phyloP scores from a whole-genome alignment of 306 rosid genomes.

The Quercus variabilis region DNA sequence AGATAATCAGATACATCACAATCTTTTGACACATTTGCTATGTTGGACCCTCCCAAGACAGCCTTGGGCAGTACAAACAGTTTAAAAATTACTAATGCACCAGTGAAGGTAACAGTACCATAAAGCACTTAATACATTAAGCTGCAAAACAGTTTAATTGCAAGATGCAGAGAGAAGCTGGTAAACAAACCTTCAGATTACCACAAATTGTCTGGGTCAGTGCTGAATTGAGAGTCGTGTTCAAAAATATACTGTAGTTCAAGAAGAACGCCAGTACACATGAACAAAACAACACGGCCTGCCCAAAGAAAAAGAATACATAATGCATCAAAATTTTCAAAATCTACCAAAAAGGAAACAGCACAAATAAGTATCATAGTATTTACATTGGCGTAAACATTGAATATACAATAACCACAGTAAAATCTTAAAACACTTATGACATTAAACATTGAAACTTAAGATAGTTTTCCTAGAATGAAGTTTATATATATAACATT shows the following conservation, averaged over 20 bases:
- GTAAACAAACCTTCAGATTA: constrained; percentile 74
- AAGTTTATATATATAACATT: background rate
- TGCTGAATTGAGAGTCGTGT: constrained; percentile 94
- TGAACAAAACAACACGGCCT: constrained; percentile 79
- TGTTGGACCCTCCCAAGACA: background rate
- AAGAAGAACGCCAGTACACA: constrained; percentile 89
- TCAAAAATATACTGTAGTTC: constrained; percentile 85
- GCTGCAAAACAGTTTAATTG: background rate
- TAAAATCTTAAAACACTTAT: background rate
- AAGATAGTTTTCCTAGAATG: background rate
- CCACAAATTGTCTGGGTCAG: constrained; percentile 92
- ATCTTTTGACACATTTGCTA: background rate
- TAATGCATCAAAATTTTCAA: constrained; percentile 2
- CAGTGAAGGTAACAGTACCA: background rate
- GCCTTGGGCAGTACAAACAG: background rate
- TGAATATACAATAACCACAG: background rate
- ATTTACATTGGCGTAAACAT: background rate
- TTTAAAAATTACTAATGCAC: background rate
- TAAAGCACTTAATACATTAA: background rate
- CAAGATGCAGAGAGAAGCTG: constrained; percentile 12
- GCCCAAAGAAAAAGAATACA: constrained; percentile 18
- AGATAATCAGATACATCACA: background rate
- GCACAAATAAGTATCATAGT: background rate
- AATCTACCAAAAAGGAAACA: background rate
- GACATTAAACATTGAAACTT: background rate